Evolutionary conservation across 2,329 filamentous ascomycete species (phyloP).

Genomic region (Ophiocordyceps camponoti-leonardi): DNA sequence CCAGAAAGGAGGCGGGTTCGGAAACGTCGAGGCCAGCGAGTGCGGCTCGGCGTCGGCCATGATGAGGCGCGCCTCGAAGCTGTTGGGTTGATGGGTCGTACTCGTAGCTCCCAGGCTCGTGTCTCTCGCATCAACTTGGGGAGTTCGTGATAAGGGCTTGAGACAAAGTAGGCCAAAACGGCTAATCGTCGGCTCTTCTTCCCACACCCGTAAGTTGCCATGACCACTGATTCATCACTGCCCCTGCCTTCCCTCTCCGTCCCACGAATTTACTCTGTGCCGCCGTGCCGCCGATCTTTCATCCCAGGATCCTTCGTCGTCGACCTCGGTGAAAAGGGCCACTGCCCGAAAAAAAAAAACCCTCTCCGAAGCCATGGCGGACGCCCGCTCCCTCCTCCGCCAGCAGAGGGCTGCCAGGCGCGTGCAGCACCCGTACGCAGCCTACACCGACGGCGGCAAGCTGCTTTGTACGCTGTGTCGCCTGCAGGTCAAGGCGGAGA

Average conservation of each 20-base stretch:
- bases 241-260: neutral
- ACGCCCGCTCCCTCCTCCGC: constrained; percentile 64
- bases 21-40: constrained; percentile 51
- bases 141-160: neutral
- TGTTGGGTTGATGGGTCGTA: too few species aligned
- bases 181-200: neutral
- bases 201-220: neutral
- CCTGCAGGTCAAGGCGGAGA: constrained; percentile 45
- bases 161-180: neutral
- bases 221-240: neutral
- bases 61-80: constrained; percentile 1
- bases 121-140: too few species aligned
- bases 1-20: constrained; percentile 81
- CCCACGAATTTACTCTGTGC: neutral
- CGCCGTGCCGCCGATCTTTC: neutral
- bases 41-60: constrained; percentile 41
- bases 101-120: too few species aligned
- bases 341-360: too few species aligned
- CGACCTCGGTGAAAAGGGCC: too few species aligned
- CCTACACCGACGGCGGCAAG: constrained; percentile 50
- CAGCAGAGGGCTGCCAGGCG: constrained; percentile 60
- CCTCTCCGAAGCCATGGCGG: constrained; percentile 41
- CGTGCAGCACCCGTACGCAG: constrained; percentile 51
- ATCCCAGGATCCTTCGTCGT: neutral
- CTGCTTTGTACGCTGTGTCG: constrained; percentile 52